Evolutionary conservation across 208 protist genomes (phyloP).

Genomic region (Crithidia thermophila): DNA sequence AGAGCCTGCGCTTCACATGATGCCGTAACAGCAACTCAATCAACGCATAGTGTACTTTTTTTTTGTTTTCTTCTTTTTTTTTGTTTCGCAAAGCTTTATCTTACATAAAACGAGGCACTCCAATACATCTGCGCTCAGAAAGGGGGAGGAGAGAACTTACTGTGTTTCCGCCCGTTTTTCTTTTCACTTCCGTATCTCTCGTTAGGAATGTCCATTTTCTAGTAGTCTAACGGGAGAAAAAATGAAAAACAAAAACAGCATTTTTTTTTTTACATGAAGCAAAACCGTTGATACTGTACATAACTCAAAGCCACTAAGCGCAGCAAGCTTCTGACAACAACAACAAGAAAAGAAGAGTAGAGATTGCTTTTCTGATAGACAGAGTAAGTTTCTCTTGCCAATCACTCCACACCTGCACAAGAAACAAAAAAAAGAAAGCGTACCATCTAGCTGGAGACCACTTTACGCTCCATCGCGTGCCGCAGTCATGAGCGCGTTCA

Average conservation of each 20-base stretch:
- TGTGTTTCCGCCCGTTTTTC: too few relatives aligned
- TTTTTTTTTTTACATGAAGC: background rate
- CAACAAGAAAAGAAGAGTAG: background rate
- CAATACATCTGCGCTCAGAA: too few relatives aligned
- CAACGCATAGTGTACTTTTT: background rate
- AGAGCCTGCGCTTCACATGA: too few relatives aligned
- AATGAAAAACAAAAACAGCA: slow-evolving; percentile 29
- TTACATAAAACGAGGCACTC: too few relatives aligned
- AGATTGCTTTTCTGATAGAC: too few relatives aligned
- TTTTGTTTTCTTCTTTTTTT: slow-evolving; percentile 7
- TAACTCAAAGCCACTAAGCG: too few relatives aligned
- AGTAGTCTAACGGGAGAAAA: background rate
- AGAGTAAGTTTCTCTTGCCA: too few relatives aligned
- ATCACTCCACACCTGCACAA: background rate
- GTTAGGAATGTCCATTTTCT: background rate
- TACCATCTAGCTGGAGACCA: background rate
- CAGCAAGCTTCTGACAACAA: background rate
- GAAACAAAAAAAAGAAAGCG: background rate
- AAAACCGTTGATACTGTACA: background rate
- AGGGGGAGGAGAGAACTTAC: too few relatives aligned
- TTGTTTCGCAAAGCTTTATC: too few relatives aligned
- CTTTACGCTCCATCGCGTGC: too few relatives aligned
- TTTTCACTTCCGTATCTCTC: background rate
- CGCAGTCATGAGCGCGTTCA: slow-evolving; percentile 49
- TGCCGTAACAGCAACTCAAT: background rate